Base-by-base conservation (phyloP, 2,329 filamentous ascomycete species). In the Xylariaceae sp. region DNA sequence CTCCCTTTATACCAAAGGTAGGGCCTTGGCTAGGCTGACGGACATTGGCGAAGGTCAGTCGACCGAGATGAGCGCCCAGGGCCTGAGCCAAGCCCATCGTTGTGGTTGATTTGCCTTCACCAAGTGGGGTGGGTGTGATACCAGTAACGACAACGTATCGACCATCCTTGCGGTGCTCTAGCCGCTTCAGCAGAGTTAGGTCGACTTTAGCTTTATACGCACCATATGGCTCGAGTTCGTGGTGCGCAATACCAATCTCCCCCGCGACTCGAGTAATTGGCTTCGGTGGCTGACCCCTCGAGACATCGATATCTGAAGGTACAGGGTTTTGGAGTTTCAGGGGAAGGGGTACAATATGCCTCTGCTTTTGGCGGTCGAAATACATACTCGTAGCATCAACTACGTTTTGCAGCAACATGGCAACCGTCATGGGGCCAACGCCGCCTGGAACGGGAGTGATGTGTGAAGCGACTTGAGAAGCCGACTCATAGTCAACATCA, bases 1-100 rank as follows among this genome's bases (percentile, higher is more conserved):
- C 94, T 59, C 94, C 94, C 81, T 99, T 99, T 81, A 99, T 97
- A 67, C 94, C 94, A 72, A 99, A 99, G 0, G 94, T 99, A 50
- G 94, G 94, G 4, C 94, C 94, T 77, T 97, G 94, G 66, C 91
- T 96, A 44, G 94, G 94, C 72, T 99, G 94, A 56, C 94, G 86
- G 44, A 99, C 94, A 71, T 99, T 97, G 74, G 94, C 94, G 72
- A 99, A 97, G 3, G 89, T 89, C 62, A 97, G 81, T 53, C 89
- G 89, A 63, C 88, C 89, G 43, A 97, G 78, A 65, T 97, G 93
- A 32, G 88, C 94, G 51, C 92, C 91, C 42, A 99, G 79, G 29
- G 94, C 94, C 73, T 99, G 94, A 5, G 91, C 91, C 44, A 99
- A 80, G 70, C 94, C 94, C 80, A 99, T 90, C 6, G 94, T 99